These are phyloP conservation scores for Aspergillus awamori DNA, from an alignment of 2,329 filamentous ascomycete genomes.

Conservation along the genomic window DNA sequence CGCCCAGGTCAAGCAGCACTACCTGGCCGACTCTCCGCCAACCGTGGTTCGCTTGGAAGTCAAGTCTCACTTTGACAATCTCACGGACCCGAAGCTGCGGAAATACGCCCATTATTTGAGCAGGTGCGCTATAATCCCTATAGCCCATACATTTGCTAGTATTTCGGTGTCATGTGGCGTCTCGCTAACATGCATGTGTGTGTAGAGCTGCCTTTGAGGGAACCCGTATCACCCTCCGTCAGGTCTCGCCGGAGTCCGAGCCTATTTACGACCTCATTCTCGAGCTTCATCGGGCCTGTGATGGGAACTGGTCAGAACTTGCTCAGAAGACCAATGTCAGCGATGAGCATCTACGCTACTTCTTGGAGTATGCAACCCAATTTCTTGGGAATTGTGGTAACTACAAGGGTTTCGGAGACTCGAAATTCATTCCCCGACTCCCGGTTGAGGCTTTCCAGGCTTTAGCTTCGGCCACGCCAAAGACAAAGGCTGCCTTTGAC, in stretches of 20 bases:
- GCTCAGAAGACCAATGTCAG: conserved; percentile 66
- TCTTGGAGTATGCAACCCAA: conserved; percentile 76
- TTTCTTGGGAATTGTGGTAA: conserved; percentile 82
- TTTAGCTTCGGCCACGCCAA: conserved; percentile 61
- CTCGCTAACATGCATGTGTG: conserved; percentile 12
- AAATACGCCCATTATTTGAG: conserved; percentile 90
- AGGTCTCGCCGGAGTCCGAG: conserved; percentile 80
- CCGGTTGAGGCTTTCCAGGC: conserved; percentile 65
- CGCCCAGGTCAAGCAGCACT: conserved; percentile 59
- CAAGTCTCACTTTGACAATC: conserved; percentile 82
- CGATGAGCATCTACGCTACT: conserved; percentile 65
- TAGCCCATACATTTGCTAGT: neutral
- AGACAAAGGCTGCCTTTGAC: conserved; percentile 66
- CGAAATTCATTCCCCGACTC: conserved; percentile 78
- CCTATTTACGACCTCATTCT: conserved; percentile 80
- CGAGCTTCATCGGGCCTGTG: conserved; percentile 65
- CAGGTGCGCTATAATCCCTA: conserved; percentile 54
- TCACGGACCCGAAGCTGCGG: conserved; percentile 65
- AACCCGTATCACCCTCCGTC: conserved; percentile 75
- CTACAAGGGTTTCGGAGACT: conserved; percentile 85
- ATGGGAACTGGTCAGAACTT: conserved; percentile 72
- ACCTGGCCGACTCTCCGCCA: conserved; percentile 88
- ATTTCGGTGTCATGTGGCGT: neutral
- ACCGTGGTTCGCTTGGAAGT: conserved; percentile 86
- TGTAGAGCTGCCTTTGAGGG: conserved; percentile 74